Evolutionary conservation across 441 rosid genomes (phyloP).

Genomic region (Pelargonium myrrhifolium): DNA sequence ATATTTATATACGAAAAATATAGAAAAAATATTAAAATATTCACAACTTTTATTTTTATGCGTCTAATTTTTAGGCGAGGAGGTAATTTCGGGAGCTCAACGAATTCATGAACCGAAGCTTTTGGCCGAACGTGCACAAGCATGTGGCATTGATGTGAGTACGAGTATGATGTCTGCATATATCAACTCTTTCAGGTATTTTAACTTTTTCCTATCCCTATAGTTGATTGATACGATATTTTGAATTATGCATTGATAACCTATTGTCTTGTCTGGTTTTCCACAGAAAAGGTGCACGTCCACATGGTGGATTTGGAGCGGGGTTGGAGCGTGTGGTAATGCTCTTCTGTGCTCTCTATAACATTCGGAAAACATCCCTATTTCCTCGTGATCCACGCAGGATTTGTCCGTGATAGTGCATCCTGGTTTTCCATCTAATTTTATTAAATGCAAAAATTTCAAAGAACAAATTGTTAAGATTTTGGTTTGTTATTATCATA

Average conservation of each 20-base stretch:
- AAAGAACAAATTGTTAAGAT: too few species aligned
- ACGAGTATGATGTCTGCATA: slow-evolving; percentile 68
- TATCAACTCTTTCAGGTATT: slow-evolving; percentile 76
- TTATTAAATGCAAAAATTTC: too few species aligned
- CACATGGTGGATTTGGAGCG: slow-evolving; percentile 84
- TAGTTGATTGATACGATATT: background rate
- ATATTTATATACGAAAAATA: too few species aligned
- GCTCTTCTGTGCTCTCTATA: slow-evolving; percentile 71
- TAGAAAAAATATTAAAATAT: too few species aligned
- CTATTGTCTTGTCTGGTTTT: slow-evolving; percentile 7
- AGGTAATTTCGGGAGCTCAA: slow-evolving; percentile 91
- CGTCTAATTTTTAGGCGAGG: slow-evolving; percentile 53
- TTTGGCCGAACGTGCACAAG: slow-evolving; percentile 66
- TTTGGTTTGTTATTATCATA: too few species aligned
- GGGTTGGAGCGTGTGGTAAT: slow-evolving; percentile 83
- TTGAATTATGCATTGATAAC: background rate
- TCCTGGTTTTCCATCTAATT: too few species aligned
- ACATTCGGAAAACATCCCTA: slow-evolving; percentile 70
- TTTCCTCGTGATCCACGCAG: slow-evolving; percentile 85
- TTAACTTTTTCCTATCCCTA: background rate
- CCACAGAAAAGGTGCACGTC: slow-evolving; percentile 68
- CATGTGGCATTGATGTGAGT: slow-evolving; percentile 64
- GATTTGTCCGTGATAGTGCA: slow-evolving; percentile 51
- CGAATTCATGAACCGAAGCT: slow-evolving; percentile 73
- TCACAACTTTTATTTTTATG: too few species aligned